Base-by-base conservation (phyloP, 306 rosid species). In the Purshia tridentata region DNA sequence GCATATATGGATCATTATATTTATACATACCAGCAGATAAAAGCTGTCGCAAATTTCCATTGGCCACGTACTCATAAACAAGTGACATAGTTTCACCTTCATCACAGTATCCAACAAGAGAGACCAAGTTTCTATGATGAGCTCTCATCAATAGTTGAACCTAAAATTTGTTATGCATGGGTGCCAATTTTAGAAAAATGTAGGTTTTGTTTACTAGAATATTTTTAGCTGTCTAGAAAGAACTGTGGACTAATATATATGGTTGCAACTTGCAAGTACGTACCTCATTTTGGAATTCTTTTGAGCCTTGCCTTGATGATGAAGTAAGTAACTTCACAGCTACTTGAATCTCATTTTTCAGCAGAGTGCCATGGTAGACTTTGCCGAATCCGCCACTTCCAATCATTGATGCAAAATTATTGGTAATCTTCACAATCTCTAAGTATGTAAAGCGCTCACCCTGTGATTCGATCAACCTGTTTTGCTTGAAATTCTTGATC, bases 351-450 rank as follows among this genome's bases (percentile, higher is more conserved):
- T 37, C 75, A 63, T 72, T 64, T 2, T 67, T 23, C 8, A 82
- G 23, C 8, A 29, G 35, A 29, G 15, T 23, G 47, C 85, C 87
- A 4, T 23, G 52, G 50, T 77, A 80, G n/a, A 83, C 90, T 18
- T 76, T 72, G 41, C 84, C 90, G 71, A 86, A 86, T 56, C 85
- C 90, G 39, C 90, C 86, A 76, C 56, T 65, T 39, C 85, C 87
- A 42, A 86, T 67, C 39, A 52, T 4, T 8, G 69, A 64, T n/a
- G 64, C 6, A 45, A 80, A 70, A 57, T 74, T 70, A 58, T 58
- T 13, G 16, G 87, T 83, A 9, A 80, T 73, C 15, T 14, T 47
- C 10, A 6, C 14, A 57, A 80, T 20, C 47, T 80, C 72, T 0
- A 56, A 40, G 23, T 69, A n/a, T 11, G 22, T 50, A 41, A 72